Evolutionary conservation across 225 moss, liverwort and hornwort genomes (phyloP).

Genomic region (Marchantia polymorpha): DNA sequence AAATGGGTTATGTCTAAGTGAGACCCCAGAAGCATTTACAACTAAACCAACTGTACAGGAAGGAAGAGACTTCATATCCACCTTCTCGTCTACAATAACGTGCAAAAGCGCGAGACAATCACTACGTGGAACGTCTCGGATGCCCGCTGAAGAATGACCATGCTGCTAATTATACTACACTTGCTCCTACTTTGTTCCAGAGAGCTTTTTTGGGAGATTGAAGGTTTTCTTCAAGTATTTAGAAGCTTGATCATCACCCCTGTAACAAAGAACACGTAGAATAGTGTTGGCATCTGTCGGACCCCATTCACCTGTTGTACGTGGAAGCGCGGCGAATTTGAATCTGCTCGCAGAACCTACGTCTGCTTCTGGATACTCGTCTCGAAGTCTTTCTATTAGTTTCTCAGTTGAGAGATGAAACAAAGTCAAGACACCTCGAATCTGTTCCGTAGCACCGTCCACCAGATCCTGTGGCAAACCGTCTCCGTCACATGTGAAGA

Average conservation of each 20-base stretch:
- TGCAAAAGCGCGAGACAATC: background rate
- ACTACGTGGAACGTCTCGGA: background rate
- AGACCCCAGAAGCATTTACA: background rate
- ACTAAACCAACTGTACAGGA: constrained; percentile 10
- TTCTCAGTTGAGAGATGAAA: constrained; percentile 59
- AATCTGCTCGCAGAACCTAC: constrained; percentile 47
- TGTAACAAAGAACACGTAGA: constrained; percentile 73
- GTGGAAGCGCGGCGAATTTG: constrained; percentile 47
- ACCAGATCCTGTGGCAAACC: constrained; percentile 74
- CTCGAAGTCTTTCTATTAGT: constrained; percentile 54
- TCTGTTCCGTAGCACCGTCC: constrained; percentile 50
- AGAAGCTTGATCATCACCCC: constrained; percentile 70
- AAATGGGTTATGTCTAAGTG: background rate
- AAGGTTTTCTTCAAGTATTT: constrained; percentile 77
- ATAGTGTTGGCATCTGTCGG: constrained; percentile 71
- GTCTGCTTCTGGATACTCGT: constrained; percentile 35
- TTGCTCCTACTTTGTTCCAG: constrained; percentile 10
- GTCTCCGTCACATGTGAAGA: constrained; percentile 86
- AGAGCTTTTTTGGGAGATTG: constrained; percentile 67
- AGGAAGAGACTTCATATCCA: background rate
- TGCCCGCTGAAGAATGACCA: background rate
- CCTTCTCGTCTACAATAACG: background rate
- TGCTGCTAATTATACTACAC: background rate
- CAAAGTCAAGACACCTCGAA: constrained; percentile 51
- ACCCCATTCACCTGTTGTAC: constrained; percentile 80